Evolutionary conservation across 768 basidiomycete genomes (phyloP).

Genomic region (Kwoniella bestiolae): DNA sequence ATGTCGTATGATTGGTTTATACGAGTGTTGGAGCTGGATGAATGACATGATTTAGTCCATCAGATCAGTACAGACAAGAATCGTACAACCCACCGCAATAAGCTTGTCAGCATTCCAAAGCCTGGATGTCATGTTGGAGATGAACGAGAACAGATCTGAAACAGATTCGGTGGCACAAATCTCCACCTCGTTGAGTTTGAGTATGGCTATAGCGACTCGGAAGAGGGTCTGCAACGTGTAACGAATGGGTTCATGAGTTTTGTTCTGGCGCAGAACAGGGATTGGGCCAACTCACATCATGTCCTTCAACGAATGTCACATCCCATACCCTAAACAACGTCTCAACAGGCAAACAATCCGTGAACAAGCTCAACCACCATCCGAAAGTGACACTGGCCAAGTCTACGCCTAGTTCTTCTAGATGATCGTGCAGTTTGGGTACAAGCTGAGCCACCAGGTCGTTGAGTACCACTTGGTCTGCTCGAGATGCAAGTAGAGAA

Average conservation of each 20-base stretch:
- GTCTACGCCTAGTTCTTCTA: conserved; percentile 81
- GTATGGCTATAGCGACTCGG: conserved; percentile 83
- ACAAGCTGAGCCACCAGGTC: conserved; percentile 80
- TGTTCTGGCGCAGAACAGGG: too few relatives aligned
- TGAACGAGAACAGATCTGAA: conserved; percentile 82
- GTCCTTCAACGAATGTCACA: conserved; percentile 87
- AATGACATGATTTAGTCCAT: background rate
- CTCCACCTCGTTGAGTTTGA: conserved; percentile 81
- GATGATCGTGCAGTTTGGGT: conserved; percentile 75
- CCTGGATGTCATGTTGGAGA: conserved; percentile 86
- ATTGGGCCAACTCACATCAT: conserved; percentile 61
- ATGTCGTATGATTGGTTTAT: conserved; percentile 34
- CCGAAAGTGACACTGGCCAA: conserved; percentile 95
- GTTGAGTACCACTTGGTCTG: conserved; percentile 86
- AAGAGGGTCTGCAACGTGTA: conserved; percentile 42
- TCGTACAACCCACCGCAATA: conserved; percentile 67
- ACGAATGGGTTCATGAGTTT: too few relatives aligned
- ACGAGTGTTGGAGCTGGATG: conserved; percentile 30
- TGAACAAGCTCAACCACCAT: conserved; percentile 96
- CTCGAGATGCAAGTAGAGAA: conserved; percentile 85
- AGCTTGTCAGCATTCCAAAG: conserved; percentile 94
- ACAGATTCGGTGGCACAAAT: conserved; percentile 82
- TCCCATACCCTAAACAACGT: conserved; percentile 97
- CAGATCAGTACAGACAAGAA: background rate
- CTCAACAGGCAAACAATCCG: conserved; percentile 91